Percentiles rank a stretch among this genome's conserved stretches.
phyloP scores from a whole-genome alignment of 331 rosid genomes.

The Prunus yedoensis region DNA sequence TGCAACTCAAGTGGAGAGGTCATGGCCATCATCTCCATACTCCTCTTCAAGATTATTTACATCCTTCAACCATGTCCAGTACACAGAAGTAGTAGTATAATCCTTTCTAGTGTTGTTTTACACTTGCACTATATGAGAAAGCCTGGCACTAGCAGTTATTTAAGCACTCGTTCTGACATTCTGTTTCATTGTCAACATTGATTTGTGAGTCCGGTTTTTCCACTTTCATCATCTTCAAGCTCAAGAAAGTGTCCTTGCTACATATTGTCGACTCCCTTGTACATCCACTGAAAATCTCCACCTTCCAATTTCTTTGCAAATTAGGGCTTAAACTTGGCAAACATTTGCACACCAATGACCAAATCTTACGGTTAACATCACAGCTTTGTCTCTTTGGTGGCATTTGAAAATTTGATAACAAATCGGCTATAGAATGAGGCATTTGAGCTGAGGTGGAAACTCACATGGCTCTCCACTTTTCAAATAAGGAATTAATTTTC shows the following conservation, averaged over 20 bases:
- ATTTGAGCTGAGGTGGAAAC: background rate
- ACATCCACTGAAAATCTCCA: conserved; percentile 45
- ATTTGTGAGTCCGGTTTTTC: accelerated
- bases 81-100: background rate
- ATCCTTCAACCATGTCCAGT: conserved; percentile 17
- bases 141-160: conserved; percentile 18
- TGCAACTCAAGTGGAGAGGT: no score
- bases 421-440: background rate
- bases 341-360: conserved; percentile 37
- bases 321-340: conserved; percentile 38
- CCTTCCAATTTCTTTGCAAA: conserved; percentile 37
- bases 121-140: background rate
- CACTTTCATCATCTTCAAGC: conserved; percentile 11
- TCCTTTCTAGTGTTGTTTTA: background rate
- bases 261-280: conserved; percentile 18
- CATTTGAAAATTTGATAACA: background rate
- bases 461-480: background rate
- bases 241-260: background rate
- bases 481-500: background rate
- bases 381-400: no score
- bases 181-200: accelerated
- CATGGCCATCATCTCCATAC: no score
- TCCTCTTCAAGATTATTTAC: no score
- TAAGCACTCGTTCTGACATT: conserved; percentile 15
- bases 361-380: conserved; percentile 7